These are phyloP conservation scores for Fusarium camptoceras DNA, from an alignment of 2,329 filamentous ascomycete genomes.

Conservation along the genomic window DNA sequence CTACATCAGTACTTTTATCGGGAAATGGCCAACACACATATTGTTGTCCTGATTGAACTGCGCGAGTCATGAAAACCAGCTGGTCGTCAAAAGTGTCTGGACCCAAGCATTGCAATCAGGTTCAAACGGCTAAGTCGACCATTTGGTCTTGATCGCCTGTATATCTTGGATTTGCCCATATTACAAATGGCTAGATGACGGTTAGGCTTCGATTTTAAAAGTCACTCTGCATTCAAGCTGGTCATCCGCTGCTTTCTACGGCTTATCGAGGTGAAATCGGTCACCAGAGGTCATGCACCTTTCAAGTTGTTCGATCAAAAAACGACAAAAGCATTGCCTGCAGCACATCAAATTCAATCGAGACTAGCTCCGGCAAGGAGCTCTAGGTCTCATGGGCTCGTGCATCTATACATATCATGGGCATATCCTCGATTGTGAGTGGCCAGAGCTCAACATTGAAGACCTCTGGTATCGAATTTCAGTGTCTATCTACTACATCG, in stretches of 20 bases:
- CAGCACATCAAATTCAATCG: background rate
- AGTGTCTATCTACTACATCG: constrained; percentile 9
- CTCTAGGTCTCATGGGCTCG: background rate
- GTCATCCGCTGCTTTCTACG: background rate
- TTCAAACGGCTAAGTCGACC: background rate
- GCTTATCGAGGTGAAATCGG: background rate
- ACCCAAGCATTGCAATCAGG: background rate
- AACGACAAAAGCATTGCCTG: background rate
- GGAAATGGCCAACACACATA: background rate
- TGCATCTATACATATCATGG: constrained; percentile 20
- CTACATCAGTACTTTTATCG: background rate
- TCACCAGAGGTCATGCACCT: background rate
- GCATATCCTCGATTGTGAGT: constrained; percentile 26
- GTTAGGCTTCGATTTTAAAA: background rate
- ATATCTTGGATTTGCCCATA: too few species aligned
- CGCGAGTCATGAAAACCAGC: background rate
- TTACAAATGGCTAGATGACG: background rate
- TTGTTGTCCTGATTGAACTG: background rate
- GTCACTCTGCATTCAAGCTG: background rate
- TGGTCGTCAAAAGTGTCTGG: background rate
- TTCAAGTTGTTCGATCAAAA: background rate
- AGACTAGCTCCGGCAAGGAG: background rate
- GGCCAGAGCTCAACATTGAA: constrained; percentile 5
- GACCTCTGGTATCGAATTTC: background rate
- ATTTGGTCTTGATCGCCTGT: background rate